Percentiles rank a stretch among this genome's conserved stretches.
These are phyloP conservation scores for Boletus subcaerulescens DNA, from an alignment of 768 basidiomycete genomes.

Conservation along the genomic window DNA sequence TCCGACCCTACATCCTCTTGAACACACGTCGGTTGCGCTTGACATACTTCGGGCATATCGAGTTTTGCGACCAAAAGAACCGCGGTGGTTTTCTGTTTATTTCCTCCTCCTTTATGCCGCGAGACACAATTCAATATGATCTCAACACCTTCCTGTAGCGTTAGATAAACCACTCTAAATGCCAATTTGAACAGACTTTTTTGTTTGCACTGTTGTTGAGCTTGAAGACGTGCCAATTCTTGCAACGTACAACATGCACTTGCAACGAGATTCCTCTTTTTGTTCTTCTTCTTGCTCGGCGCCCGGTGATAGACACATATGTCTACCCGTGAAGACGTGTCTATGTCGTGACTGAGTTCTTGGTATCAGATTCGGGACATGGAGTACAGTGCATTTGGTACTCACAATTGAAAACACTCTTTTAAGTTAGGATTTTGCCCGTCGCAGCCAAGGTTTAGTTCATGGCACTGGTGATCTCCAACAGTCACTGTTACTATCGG, in stretches of 20 bases:
- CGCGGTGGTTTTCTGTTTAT: constrained; percentile 8
- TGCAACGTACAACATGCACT: constrained; percentile 47
- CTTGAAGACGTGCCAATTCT: constrained; percentile 52
- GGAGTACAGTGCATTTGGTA: background rate
- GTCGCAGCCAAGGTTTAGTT: constrained; percentile 60
- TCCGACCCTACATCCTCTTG: background rate
- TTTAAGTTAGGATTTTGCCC: constrained; percentile 71
- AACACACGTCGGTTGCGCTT: background rate
- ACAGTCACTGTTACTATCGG: constrained; percentile 61
- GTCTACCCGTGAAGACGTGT: constrained; percentile 41
- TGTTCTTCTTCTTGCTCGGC: constrained; percentile 59
- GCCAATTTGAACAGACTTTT: constrained; percentile 37
- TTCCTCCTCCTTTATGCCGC: constrained; percentile 6
- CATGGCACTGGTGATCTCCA: constrained; percentile 50
- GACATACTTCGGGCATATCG: constrained; percentile 6
- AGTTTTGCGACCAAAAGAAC: constrained; percentile 21
- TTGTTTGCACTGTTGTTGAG: constrained; percentile 33
- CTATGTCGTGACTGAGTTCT: constrained; percentile 38
- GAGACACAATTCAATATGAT: constrained; percentile 40
- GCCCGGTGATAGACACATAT: constrained; percentile 58
- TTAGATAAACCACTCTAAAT: constrained; percentile 4
- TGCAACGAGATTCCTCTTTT: constrained; percentile 55
- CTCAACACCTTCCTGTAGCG: constrained; percentile 36
- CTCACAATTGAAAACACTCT: constrained; percentile 51
- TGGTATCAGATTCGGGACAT: background rate